Evolutionary conservation across 805 yeast species (phyloP), one percentile per base, ranked within the genome.

Genomic region (Starmera quercuum): DNA sequence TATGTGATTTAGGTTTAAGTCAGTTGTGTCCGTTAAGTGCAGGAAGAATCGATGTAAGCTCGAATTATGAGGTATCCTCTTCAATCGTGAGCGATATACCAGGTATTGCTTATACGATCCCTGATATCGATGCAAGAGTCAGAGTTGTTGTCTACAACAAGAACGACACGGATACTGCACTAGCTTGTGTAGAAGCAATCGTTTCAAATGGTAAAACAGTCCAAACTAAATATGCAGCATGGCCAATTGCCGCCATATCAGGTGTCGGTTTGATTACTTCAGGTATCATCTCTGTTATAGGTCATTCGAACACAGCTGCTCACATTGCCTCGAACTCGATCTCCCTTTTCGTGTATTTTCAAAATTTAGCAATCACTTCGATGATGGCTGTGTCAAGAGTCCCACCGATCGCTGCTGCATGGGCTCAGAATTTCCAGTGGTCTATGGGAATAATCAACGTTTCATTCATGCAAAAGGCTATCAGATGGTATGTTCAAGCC

Each of bases 351-450:
- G 77, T 87, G 35, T 92, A 92, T 60, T 92, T 90, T 73, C 99
- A 92, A 65, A 76, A 83, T 37, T 68, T 92, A 46, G 96, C 97
- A 15, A 78, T 90, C 39, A 81, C 90, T 14, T 74, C 95, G 13
- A 88, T 92, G 96, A 81, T 87, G 87, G 96, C 94, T 36, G 97
- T 90, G 20, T 73, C 85, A 15, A 66, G 75, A 40, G 83, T 86
- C 15, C 98, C 98, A 2, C 98, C 98, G 3, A 88, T 92, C 46
- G 97, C 97, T 5, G 86, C 95, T 3, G 88, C 97, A 3, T 90
- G 98, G 98, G 78, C 94, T 21, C 95, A 90, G 60, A 92, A 90
- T 63, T 92, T 92, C 66, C 78, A 76, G 59, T 90, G 97, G 97
- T 78, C 97, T 2, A 73, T 90, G 73, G 98, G 98, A 30, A 79